Evolutionary conservation across 768 basidiomycete genomes (phyloP).

Genomic region (Russula abietina): DNA sequence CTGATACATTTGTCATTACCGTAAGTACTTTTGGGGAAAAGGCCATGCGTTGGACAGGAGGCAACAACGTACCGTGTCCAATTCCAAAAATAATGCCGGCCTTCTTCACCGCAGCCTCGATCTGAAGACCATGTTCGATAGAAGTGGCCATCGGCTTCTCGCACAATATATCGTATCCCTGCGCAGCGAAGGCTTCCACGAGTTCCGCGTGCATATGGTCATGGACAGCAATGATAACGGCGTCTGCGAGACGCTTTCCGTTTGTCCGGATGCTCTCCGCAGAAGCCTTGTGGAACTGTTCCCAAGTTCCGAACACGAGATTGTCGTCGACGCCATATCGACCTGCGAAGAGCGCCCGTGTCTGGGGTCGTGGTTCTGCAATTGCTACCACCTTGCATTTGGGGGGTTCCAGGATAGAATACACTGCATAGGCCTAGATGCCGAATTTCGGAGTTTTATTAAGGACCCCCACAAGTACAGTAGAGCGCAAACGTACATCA

Average conservation of each 20-base stretch:
- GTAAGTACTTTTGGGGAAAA: not conserved
- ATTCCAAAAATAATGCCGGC: constrained; percentile 75
- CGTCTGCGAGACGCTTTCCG: constrained; percentile 73
- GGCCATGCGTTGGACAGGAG: not conserved
- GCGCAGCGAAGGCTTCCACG: constrained; percentile 64
- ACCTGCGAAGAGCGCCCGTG: constrained; percentile 52
- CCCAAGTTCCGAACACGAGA: constrained; percentile 66
- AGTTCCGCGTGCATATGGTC: constrained; percentile 76
- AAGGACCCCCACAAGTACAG: not conserved
- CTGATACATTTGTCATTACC: too few relatives aligned
- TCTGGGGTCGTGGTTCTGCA: constrained; percentile 72
- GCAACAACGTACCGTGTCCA: constrained; percentile 61
- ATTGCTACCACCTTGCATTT: constrained; percentile 76
- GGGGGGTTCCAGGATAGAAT: constrained; percentile 53
- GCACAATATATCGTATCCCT: constrained; percentile 85
- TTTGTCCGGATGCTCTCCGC: constrained; percentile 55
- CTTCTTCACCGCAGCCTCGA: constrained; percentile 64
- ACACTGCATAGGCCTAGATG: constrained; percentile 54
- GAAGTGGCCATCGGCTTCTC: constrained; percentile 90
- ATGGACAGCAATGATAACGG: constrained; percentile 74
- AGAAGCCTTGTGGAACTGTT: constrained; percentile 63
- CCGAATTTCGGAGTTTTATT: not conserved
- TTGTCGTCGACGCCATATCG: constrained; percentile 57
- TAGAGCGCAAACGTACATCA: constrained; percentile 41
- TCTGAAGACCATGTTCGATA: constrained; percentile 64